Percentiles rank a stretch among this genome's conserved stretches.
phyloP scores from a whole-genome alignment of 1,284 basidiomycete genomes.

The Schizophyllum commune region DNA sequence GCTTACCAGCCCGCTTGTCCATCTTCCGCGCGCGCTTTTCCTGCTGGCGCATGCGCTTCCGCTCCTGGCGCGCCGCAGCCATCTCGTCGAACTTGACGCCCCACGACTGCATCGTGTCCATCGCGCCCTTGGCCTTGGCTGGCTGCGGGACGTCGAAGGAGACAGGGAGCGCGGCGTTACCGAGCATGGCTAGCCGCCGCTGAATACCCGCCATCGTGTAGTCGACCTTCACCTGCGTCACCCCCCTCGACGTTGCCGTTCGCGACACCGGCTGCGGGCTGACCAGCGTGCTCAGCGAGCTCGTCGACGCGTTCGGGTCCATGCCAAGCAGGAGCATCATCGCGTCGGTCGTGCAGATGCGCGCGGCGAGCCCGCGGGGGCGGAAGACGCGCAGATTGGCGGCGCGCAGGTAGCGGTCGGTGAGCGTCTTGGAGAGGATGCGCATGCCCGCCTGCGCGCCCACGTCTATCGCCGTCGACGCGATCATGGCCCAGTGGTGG shows the following conservation, averaged over 20 bases:
- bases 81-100: conserved; percentile 36
- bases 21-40: conserved; percentile 31
- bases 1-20: conserved; percentile 32
- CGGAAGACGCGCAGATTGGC: conserved; percentile 20
- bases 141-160: conserved; percentile 4
- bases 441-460: conserved; percentile 16
- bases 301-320: neutral
- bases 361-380: conserved; percentile 18
- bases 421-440: conserved; percentile 22
- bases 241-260: no score
- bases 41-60: conserved; percentile 47
- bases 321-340: conserved; percentile 15
- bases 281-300: conserved; percentile 11
- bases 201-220: no score
- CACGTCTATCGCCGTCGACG: conserved; percentile 14
- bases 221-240: no score
- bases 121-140: conserved; percentile 53
- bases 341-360: conserved; percentile 20
- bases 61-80: conserved; percentile 44
- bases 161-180: no score
- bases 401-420: conserved; percentile 21
- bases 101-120: conserved; percentile 26
- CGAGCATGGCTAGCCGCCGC: no score
- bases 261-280: conserved; percentile 1
- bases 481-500: conserved; percentile 19